Evolutionary conservation across 2,329 filamentous ascomycete species (phyloP), one percentile per base, ranked within the genome.

Genomic region (Epichloe amarillans): DNA sequence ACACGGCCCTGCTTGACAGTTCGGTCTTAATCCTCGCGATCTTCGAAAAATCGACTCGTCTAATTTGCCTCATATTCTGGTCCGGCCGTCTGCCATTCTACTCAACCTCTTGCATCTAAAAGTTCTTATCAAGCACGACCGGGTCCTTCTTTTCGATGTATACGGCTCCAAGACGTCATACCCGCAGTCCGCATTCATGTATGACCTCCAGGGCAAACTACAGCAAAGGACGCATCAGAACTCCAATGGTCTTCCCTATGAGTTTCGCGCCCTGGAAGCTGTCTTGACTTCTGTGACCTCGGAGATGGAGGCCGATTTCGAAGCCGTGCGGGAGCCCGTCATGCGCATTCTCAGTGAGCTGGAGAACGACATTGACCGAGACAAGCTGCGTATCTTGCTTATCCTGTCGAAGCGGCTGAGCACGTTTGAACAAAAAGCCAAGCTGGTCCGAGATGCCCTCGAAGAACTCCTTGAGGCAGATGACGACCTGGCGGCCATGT

Each of bases 1-100:
- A 23, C 17, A 4, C 19, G 11, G 19, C 38, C 3, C 2, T 51
- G 46, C 41, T 53, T 42, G 12, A 53, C 57, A 91, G 86, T 96
- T 95, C 64, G 90, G 90, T 41, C 77, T 97, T 26, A 77, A 96
- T 46, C 91, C 93, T 51, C 90, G 93, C 54, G 93, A 98, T 72
- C 74, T 98, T 51, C 86, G 93, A 60, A 98, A 98, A 70, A 96
- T 98, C 62, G 93, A 98, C 66, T 96, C 90, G 14, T 95, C 88
- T 52, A 87, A 94, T 54, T 79, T 98, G 21, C 93, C 93, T 8
- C 90, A 96, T 62, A 97, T 98, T 52, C 83, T 97, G 56, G 83
- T 98, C 56, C 88, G 93, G 36, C 89, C 88, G 6, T 90, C 86
- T 7, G 88, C 91, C 4, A 97, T 98, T 55, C 76, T 98, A 2